Evolutionary conservation across 2,329 filamentous ascomycete species (phyloP).

Genomic region (Ceratocystis cacaofunesta): DNA sequence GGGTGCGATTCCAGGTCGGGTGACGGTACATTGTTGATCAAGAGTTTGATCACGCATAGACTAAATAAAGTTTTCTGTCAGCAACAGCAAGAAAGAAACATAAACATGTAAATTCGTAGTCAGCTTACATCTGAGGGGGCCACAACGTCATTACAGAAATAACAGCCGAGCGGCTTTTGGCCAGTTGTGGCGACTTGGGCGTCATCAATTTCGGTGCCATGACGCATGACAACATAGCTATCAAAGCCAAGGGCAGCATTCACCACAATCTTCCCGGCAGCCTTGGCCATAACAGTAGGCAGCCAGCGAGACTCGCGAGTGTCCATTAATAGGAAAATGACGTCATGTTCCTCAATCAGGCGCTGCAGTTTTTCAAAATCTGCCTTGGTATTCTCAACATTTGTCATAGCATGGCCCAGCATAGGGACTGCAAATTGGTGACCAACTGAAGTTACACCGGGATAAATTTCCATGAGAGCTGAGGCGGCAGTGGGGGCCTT

Average conservation of each 20-base stretch:
- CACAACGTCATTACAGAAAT: slow-evolving; percentile 97
- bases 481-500: slow-evolving; percentile 74
- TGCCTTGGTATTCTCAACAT: slow-evolving; percentile 43
- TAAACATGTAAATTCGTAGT: background rate
- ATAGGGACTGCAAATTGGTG: slow-evolving; percentile 81
- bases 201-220: slow-evolving; percentile 49
- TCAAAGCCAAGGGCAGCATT: slow-evolving; percentile 95
- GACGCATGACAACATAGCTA: slow-evolving; percentile 92
- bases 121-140: slow-evolving; percentile 73
- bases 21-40: slow-evolving; percentile 96
- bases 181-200: slow-evolving; percentile 42
- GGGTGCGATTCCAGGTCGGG: slow-evolving; percentile 77
- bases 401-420: slow-evolving; percentile 75
- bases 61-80: slow-evolving; percentile 30
- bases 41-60: slow-evolving; percentile 89
- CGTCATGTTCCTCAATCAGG: slow-evolving; percentile 75
- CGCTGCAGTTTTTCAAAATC: slow-evolving; percentile 63
- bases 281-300: slow-evolving; percentile 90
- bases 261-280: slow-evolving; percentile 84
- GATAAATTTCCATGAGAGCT: slow-evolving; percentile 73
- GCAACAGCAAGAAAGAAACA: background rate
- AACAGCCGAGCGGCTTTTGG: slow-evolving; percentile 70
- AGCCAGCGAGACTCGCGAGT: slow-evolving; percentile 90
- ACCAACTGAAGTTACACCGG: slow-evolving; percentile 69
- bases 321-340: slow-evolving; percentile 92